Evolutionary conservation across 306 rosid species (phyloP), one percentile per base, ranked within the genome.

Genomic region (Cyamopsis tetragonoloba): DNA sequence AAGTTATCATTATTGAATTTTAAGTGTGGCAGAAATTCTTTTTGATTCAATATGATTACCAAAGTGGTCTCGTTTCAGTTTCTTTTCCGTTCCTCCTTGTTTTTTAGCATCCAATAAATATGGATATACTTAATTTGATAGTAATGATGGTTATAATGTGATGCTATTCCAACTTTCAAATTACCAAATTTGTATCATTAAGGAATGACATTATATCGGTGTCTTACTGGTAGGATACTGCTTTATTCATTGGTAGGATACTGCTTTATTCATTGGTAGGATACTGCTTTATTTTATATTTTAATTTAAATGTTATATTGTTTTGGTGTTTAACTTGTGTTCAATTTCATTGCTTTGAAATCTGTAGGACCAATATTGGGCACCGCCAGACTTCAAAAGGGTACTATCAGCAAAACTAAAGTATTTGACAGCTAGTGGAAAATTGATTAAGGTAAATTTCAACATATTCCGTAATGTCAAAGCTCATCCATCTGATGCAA

Each of bases 341-440:
- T 80, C 66, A 70, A 50, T 62, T 73, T 63, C 67, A 27, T 51
- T 26, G 42, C 14, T 12, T 32, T 58, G 80, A 62, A 30, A 63
- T 74, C 19, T 74, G 61, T 47, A 90, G 99, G 99, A 88, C 56
- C 89, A 93, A 80, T 93, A 88, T 63, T 82, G 96, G 86, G 84
- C 96, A 56, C 96, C 93, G 18, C 71, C 91, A 17, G 96, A 86
- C 78, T 88, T 93, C 74, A 90, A 87, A 82, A 88, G 86, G 80
- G 31, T 88, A 51, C 74, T 93, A 71, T 93, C 92, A 6, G 72
- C 95, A 7, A 90, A 93, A 66, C 73, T 93, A 12, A 93, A 93
- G 74, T 77, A 37, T 67, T 79, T 93, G 84, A 86, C 95, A 28
- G 69, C 95, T 34, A 82, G 74, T 62, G 84, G 99, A 60, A 93